Evolutionary conservation across 164 flowering plant genomes (phyloP), one percentile per base, ranked within the genome.

Genomic region (Nymphaea colorata): DNA sequence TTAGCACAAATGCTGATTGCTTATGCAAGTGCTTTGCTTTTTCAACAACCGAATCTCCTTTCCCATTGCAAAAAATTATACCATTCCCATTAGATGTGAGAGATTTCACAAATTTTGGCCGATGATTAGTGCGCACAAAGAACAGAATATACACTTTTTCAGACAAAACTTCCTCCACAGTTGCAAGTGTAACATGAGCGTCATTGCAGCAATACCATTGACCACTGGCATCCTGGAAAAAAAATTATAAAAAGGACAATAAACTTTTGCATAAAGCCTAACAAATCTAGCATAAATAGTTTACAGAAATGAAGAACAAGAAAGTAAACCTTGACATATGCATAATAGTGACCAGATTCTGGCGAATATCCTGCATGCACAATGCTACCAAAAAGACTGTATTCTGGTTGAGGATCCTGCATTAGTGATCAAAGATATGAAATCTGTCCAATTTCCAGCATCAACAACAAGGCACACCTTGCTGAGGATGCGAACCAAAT

Each of bases 171-270:
- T 87, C 89, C 74, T 87, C 82, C 69, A 85, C 70, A n/a, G 84
- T 84, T 69, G 97, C 79, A 53, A 79, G 75, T 45, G 89, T 71
- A 71, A 95, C 96, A 78, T 66, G 76, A 18, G 92, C 73, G 81
- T 95, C 99, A 77, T 95, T 89, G 84, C 99, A 95, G 84, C 99
- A 86, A 72, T 83, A 95, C 99, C 99, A 95, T 72, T 85, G 81
- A 42, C 88, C 98, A 68, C 76, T 69, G 7, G 93, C 83, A 81
- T 95, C 96, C 99, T 94, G 82, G 42, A 17, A 17, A 61, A 41
- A 61, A 4, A 61, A 61, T 11, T 17, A 61, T 61, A 61, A 8
- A 61, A 61, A 17, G 18, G 18, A 3, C 14, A 51, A 8, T 17
- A 61, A 61, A 61, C n/a, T 2, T 61, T 17, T 6, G 51, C 42